phyloP scores from a whole-genome alignment of 371 early-diverging fungal genomes.

The Mortierella sp. region DNA sequence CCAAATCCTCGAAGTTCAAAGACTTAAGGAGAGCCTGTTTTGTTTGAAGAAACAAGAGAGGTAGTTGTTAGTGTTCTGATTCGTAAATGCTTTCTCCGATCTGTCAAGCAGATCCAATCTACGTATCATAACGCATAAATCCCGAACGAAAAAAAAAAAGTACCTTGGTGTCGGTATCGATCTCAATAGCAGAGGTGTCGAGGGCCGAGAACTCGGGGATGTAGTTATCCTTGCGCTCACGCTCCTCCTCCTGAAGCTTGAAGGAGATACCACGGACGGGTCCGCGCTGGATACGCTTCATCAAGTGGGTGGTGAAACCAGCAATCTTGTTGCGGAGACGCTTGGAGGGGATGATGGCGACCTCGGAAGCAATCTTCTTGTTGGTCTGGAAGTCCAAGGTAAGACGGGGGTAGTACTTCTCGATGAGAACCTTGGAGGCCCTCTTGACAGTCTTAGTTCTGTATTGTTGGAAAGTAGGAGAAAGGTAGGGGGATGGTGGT shows the following conservation, averaged over 20 bases:
- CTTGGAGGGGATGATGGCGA: conserved; percentile 99
- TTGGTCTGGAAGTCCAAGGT: conserved; percentile 99
- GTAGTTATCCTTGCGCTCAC: conserved; percentile 99
- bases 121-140: no score
- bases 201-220: conserved; percentile 99
- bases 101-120: not conserved
- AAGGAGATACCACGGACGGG: conserved; percentile 99
- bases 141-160: not conserved
- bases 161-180: conserved; percentile 95
- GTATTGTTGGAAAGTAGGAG: conserved; percentile 4
- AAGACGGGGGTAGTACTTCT: conserved; percentile 99
- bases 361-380: conserved; percentile 99
- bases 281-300: conserved; percentile 99
- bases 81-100: not conserved
- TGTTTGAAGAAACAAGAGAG: conserved; percentile 10
- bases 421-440: conserved; percentile 99
- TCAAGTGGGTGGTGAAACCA: conserved; percentile 99
- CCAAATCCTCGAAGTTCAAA: conserved; percentile 92
- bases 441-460: conserved; percentile 99
- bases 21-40: conserved; percentile 94
- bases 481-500: not conserved
- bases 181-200: conserved; percentile 93
- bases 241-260: conserved; percentile 99
- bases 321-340: conserved; percentile 99
- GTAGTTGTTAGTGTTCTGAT: conserved; percentile 14